Percentiles rank a stretch among this genome's conserved stretches.
Conservation (phyloP, 208 protist genomes). For the Leishmania martiniquensis region DNA sequence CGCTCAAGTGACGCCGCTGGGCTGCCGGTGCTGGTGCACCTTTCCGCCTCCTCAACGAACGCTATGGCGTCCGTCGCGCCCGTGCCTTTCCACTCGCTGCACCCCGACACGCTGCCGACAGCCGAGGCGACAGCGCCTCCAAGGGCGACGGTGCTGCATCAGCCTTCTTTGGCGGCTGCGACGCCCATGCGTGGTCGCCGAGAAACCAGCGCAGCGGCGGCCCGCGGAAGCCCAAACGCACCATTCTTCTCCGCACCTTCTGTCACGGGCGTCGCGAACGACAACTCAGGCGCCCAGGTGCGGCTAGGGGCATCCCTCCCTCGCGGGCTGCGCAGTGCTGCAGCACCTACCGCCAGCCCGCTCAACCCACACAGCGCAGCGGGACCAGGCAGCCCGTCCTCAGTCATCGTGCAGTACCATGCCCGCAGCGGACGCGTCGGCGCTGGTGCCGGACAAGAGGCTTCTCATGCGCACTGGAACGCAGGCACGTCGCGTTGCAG, state of each 20-base stretch:
- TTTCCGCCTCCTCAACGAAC: background rate
- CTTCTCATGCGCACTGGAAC: constrained; percentile 35
- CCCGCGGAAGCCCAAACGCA: background rate
- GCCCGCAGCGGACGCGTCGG: constrained; percentile 3
- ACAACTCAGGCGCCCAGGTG: background rate
- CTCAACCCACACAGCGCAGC: background rate
- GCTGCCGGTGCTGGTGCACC: background rate
- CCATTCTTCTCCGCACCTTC: background rate
- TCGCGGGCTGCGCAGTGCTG: background rate
- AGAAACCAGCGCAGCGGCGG: background rate
- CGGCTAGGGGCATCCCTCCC: background rate
- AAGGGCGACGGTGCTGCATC: background rate
- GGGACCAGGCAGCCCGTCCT: background rate
- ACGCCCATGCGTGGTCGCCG: background rate
- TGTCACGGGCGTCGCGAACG: background rate
- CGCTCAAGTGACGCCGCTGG: background rate
- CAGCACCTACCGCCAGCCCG: background rate
- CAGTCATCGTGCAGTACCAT: background rate
- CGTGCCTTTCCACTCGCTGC: background rate
- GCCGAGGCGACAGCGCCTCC: background rate
- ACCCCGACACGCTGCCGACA: background rate
- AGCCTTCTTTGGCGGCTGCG: background rate
- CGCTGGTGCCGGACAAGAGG: constrained; percentile 23
- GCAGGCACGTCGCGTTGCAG: constrained; percentile 32
- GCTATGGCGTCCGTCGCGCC: background rate